Base-by-base conservation (phyloP, 2,329 filamentous ascomycete species). In the Fusarium euwallaceae region DNA sequence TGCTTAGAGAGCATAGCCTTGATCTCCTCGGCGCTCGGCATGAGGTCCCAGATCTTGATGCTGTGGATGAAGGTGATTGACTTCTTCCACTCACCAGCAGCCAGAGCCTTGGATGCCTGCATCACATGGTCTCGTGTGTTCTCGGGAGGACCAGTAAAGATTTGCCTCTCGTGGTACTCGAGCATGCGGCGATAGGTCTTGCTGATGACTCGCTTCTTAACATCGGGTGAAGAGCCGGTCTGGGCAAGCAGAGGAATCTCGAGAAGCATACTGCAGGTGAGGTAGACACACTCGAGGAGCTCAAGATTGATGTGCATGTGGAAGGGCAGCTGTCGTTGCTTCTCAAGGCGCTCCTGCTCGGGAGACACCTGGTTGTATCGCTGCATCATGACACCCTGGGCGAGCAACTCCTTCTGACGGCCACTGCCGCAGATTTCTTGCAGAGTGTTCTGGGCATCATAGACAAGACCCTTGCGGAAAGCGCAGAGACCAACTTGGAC, bases 281-380 rank as follows among this genome's bases (percentile, higher is more conserved):
- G 90, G 87, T 99, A 99, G 72, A 98, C 96, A 81, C 97, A 98
- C 87, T 99, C 97, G 43, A 99, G 91, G 65, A 99, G 91, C 85
- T 99, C 97, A 62, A 99, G 90, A 88, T 99, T 99, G 89, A 99
- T 99, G 90, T 99, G 97, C 95, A 99, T 98, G 88, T 99, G 97
- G 92, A 99, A 99, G 41, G 97, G 97, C 77, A 99, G 90, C 87
- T 99, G 97, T 80, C 97, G 93, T 87, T 98, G 96, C 83, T 97
- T 94, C 88, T 99, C 97, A 43, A 98, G 90, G 76, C 96, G 94
- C 87, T 99, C 97, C 86, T 99, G 97, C 86, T 99, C 97, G 20
- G 97, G 97, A 39, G 95, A 97, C 72, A 99, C 97, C 81, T 98
- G 95, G 80, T 91, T 96, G 87, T 95, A 99, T 78, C 97, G 92